phyloP scores from a whole-genome alignment of 2,329 filamentous ascomycete genomes.

The Xylariaceae sp. region DNA sequence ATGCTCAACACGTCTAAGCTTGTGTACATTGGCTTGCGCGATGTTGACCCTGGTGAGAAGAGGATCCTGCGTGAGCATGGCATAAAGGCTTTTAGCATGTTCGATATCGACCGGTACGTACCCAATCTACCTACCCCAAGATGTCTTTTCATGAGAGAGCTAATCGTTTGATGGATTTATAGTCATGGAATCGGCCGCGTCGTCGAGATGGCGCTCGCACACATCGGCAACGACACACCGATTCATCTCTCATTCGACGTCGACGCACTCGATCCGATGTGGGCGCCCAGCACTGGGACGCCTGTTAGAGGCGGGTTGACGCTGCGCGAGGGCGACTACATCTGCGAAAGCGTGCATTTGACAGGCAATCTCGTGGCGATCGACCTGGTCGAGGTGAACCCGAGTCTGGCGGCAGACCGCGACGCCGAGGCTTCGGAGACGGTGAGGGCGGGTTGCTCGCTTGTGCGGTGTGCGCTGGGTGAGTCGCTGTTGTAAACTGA shows the following conservation, averaged over 20 bases:
- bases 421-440: constrained; percentile 73
- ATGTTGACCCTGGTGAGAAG: constrained; percentile 94
- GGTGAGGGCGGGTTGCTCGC: constrained; percentile 81
- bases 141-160: too few species aligned
- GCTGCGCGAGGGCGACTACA: constrained; percentile 92
- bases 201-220: constrained; percentile 96
- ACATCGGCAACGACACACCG: constrained; percentile 90
- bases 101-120: constrained; percentile 82
- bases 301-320: constrained; percentile 91
- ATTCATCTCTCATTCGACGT: constrained; percentile 98
- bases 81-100: constrained; percentile 97
- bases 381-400: constrained; percentile 81
- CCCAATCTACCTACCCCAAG: neutral
- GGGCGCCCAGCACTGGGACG: constrained; percentile 93
- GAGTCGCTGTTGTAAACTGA: constrained; percentile 72
- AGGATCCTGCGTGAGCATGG: constrained; percentile 80
- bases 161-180: too few species aligned
- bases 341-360: constrained; percentile 82
- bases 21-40: constrained; percentile 92
- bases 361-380: constrained; percentile 75
- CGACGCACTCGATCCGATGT: constrained; percentile 91
- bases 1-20: constrained; percentile 72
- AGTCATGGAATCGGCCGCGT: constrained; percentile 92
- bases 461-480: constrained; percentile 87
- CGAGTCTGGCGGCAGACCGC: constrained; percentile 58